phyloP scores from a whole-genome alignment of 2,329 filamentous ascomycete genomes.

The Alternaria viburni region DNA sequence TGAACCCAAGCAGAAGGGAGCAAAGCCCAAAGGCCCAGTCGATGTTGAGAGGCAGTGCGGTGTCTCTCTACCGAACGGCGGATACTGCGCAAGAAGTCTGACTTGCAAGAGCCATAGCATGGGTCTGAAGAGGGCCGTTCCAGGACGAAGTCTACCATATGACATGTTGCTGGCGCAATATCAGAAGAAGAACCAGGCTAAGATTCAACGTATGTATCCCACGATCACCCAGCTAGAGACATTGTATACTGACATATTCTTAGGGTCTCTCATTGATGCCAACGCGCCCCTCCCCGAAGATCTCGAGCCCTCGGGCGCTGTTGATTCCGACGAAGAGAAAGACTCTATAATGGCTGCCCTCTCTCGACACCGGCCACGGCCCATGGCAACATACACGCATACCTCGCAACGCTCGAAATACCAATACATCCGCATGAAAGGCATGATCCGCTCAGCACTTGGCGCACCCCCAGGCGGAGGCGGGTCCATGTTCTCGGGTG shows the following conservation, averaged over 20 bases:
- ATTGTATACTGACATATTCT: slow-evolving; percentile 5
- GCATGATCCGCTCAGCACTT: slow-evolving; percentile 66
- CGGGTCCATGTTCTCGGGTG: slow-evolving; percentile 28
- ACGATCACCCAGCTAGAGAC: too few species aligned
- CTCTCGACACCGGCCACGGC: slow-evolving; percentile 76
- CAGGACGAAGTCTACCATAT: slow-evolving; percentile 85
- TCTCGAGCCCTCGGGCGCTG: slow-evolving; percentile 70
- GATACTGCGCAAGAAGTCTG: slow-evolving; percentile 83
- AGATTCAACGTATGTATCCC: slow-evolving; percentile 81
- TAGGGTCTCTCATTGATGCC: slow-evolving; percentile 92
- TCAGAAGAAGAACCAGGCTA: slow-evolving; percentile 96
- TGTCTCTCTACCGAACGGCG: slow-evolving; percentile 82
- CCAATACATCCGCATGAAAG: slow-evolving; percentile 67
- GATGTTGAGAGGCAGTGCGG: slow-evolving; percentile 95
- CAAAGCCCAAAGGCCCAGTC: slow-evolving; percentile 89
- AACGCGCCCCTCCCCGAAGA: slow-evolving; percentile 90
- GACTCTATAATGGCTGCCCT: slow-evolving; percentile 83
- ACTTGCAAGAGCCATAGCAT: slow-evolving; percentile 97
- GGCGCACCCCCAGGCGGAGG: slow-evolving; percentile 51
- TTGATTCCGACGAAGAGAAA: slow-evolving; percentile 95
- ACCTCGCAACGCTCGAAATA: slow-evolving; percentile 62
- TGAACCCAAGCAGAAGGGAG: slow-evolving; percentile 80
- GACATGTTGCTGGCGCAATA: slow-evolving; percentile 78
- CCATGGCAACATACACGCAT: slow-evolving; percentile 70
- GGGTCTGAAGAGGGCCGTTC: slow-evolving; percentile 89